phyloP scores from a whole-genome alignment of 805 yeast genomes.

The Candida sakaeoensis region DNA sequence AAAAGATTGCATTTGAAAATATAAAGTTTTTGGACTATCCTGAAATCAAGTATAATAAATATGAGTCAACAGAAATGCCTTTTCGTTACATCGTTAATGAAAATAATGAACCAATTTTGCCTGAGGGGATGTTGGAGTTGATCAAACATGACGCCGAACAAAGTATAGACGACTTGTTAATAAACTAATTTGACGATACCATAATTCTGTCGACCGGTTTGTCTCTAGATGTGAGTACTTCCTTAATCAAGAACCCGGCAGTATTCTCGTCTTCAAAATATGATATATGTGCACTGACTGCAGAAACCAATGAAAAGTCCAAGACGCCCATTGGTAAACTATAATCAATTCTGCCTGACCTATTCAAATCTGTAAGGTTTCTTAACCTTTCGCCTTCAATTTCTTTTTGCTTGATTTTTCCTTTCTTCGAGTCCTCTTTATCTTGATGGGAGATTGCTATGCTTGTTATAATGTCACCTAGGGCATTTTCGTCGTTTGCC shows the following conservation, averaged over 20 bases:
- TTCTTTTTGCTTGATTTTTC: constrained; percentile 20
- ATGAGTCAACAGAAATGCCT: constrained; percentile 97
- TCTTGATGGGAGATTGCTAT: constrained; percentile 19
- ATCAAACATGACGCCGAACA: constrained; percentile 85
- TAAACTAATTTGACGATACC: constrained; percentile 23
- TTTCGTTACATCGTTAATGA: constrained; percentile 78
- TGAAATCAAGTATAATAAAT: constrained; percentile 79
- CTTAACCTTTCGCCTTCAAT: constrained; percentile 27
- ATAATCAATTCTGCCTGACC: constrained; percentile 79
- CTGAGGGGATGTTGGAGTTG: constrained; percentile 85
- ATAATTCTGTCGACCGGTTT: constrained; percentile 23
- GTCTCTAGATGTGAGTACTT: constrained; percentile 35
- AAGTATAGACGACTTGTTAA: constrained; percentile 66
- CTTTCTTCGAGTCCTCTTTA: constrained; percentile 12
- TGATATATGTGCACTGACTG: constrained; percentile 82
- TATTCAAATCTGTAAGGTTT: constrained; percentile 49
- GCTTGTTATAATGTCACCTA: constrained; percentile 37
- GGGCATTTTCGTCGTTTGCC: constrained; percentile 31
- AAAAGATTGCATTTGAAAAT: constrained; percentile 55
- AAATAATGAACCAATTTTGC: constrained; percentile 73
- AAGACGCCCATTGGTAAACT: constrained; percentile 72
- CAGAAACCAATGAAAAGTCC: constrained; percentile 75
- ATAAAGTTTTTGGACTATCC: constrained; percentile 90
- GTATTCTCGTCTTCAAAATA: constrained; percentile 86
- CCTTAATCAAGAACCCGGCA: constrained; percentile 71